Percentiles rank a stretch among this genome's conserved stretches.
Evolutionary conservation across 805 yeast genomes (phyloP).

Genomic region (Maudiozyma bulderi): DNA sequence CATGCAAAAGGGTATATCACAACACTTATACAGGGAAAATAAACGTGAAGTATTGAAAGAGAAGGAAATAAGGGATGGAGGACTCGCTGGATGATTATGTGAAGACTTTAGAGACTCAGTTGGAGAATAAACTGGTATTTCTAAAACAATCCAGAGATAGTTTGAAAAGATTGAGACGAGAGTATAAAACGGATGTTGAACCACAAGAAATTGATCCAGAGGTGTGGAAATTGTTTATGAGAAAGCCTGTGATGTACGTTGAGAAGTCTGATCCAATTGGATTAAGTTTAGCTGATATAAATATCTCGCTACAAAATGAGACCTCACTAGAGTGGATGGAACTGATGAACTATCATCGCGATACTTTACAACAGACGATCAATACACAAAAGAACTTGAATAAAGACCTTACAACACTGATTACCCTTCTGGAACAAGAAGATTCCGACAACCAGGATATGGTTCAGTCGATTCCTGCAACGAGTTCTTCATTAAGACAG

Average conservation of each 20-base stretch:
- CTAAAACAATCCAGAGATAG: constrained; percentile 18
- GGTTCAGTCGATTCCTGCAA: neutral
- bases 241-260: constrained; percentile 21
- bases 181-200: neutral
- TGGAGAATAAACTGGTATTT: constrained; percentile 20
- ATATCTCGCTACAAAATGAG: constrained; percentile 10
- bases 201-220: neutral
- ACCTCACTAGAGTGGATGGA: constrained; percentile 11
- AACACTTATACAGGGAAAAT: no score
- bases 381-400: constrained; percentile 14
- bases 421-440: constrained; percentile 4
- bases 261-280: constrained; percentile 29
- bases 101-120: constrained; percentile 16
- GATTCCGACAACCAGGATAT: neutral
- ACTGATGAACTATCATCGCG: neutral
- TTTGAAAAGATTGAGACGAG: constrained; percentile 7
- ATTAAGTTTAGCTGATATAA: constrained; percentile 13
- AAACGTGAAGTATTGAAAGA: no score
- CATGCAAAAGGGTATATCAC: no score
- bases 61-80: neutral
- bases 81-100: constrained; percentile 10
- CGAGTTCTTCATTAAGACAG: neutral
- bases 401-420: constrained; percentile 9
- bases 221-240: constrained; percentile 14
- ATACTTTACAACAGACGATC: constrained; percentile 4